Percentiles rank a stretch among this genome's conserved stretches.
Conservation (phyloP, 495 filamentous ascomycete genomes). For the Penicillium malachiteum region DNA sequence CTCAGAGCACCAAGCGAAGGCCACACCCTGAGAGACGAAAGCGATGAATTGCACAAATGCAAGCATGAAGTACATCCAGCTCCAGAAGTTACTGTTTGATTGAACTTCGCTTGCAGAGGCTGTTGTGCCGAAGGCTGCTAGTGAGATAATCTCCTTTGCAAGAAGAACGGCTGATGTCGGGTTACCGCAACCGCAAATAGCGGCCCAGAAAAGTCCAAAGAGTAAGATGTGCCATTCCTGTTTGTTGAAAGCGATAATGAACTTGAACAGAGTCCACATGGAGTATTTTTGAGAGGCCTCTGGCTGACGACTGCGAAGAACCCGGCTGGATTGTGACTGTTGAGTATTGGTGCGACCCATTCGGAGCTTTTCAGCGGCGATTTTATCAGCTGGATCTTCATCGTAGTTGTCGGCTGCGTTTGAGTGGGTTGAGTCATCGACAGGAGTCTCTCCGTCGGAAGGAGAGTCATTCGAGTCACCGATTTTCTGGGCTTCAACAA, state of each 20-base stretch:
- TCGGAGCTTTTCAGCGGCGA: neutral
- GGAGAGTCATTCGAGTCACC: slow-evolving; percentile 57
- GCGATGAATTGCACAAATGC: slow-evolving; percentile 71
- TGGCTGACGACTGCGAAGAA: slow-evolving; percentile 17
- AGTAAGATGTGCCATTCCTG: slow-evolving; percentile 70
- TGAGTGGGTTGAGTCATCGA: neutral
- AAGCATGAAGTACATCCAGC: slow-evolving; percentile 86
- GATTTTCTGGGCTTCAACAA: slow-evolving; percentile 63
- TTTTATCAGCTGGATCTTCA: neutral
- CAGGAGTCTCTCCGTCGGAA: slow-evolving; percentile 23
- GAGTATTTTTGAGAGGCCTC: slow-evolving; percentile 54
- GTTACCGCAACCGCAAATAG: slow-evolving; percentile 77
- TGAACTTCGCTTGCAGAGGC: slow-evolving; percentile 48
- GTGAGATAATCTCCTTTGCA: slow-evolving; percentile 71
- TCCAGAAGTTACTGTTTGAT: slow-evolving; percentile 80
- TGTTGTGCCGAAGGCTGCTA: slow-evolving; percentile 33
- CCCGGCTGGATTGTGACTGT: slow-evolving; percentile 16
- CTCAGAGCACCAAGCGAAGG: slow-evolving; percentile 80
- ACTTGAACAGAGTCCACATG: slow-evolving; percentile 77
- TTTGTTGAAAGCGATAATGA: slow-evolving; percentile 78
- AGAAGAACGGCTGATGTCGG: slow-evolving; percentile 85
- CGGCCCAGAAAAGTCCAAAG: slow-evolving; percentile 68
- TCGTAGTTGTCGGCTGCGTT: neutral
- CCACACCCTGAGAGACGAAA: slow-evolving; percentile 62
- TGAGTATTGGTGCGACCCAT: slow-evolving; percentile 22